These are phyloP conservation scores for Backusella tuberculispora DNA, from an alignment of 192 early-diverging fungal genomes.

Conservation along the genomic window DNA sequence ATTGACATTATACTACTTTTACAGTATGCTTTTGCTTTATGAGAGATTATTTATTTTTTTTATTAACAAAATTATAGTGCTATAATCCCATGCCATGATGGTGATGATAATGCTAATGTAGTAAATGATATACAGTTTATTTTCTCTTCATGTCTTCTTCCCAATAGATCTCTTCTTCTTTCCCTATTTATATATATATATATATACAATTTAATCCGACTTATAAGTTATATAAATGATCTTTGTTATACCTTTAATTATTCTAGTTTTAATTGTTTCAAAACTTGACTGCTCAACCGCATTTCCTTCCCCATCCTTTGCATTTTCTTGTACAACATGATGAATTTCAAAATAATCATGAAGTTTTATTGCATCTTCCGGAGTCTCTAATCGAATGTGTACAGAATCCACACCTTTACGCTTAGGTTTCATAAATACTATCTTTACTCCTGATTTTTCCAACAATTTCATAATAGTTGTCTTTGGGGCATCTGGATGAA, in stretches of 20 bases:
- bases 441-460: background rate
- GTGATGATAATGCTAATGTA: too few species aligned
- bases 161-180: constrained; percentile 37
- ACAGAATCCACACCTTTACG: constrained; percentile 24
- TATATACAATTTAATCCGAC: background rate
- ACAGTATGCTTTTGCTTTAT: too few species aligned
- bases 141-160: constrained; percentile 3
- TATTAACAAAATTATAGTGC: too few species aligned
- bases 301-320: constrained; percentile 18
- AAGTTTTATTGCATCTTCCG: constrained; percentile 27
- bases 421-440: background rate
- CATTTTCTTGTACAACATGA: background rate
- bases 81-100: too few species aligned
- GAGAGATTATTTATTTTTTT: too few species aligned
- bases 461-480: background rate
- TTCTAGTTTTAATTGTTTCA: background rate
- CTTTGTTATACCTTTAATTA: background rate
- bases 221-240: background rate
- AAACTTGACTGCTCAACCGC: background rate
- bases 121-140: background rate
- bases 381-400: constrained; percentile 18
- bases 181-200: background rate
- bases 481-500: constrained; percentile 27
- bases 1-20: too few species aligned
- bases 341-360: constrained; percentile 17